Evolutionary conservation across 345 rosid species (phyloP), one percentile per base, ranked within the genome.

Genomic region (Gossypium ekmanianum): DNA sequence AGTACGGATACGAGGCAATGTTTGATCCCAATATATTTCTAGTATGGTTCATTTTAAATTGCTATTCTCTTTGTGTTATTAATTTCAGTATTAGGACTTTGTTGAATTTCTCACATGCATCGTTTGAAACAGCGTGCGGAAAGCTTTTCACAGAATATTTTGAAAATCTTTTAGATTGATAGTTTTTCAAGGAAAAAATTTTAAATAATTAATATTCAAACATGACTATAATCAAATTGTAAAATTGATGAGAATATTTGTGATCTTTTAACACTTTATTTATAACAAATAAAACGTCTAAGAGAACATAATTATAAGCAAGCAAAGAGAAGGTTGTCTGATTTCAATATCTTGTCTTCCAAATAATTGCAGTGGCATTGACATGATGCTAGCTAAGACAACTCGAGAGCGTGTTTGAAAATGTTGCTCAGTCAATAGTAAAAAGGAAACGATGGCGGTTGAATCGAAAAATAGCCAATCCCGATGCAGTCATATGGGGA

Each of bases 61-160:
- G 47, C 73, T 56, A 45, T 18, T 7, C 69, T 20, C 24, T 11
- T 43, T 16, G 29, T 45, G 17, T 47, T 22, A 20, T 20, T 67
- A 45, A 45, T 67, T 67, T 45, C 71, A 29, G 20, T 55, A 52
- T 63, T 76, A 14, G 69, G 79, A 79, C 61, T 68, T 73, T 69
- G 71, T 55, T 63, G 55, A 63, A 70, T 51, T 27, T 29, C 9
- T 70, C 84, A 76, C 76, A 73, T 82, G 77, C 50, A 11, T 10
- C 44, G n/a, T 68, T 52, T 3, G 62, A 52, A 20, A 56, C 24
- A 27, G 27, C 7, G 11, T 14, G 73, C 10, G 70, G 57, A 74
- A 76, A 76, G 78, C 61, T 74, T 24, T 26, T 48, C 41, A 34
- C 41, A 5, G 41, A 34, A 34, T 5, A 34, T 34, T 34, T 5